Percentiles rank a stretch among this genome's conserved stretches.
Conservation (phyloP, 768 basidiomycete species). For the Tylopilus cervinicoccineus region DNA sequence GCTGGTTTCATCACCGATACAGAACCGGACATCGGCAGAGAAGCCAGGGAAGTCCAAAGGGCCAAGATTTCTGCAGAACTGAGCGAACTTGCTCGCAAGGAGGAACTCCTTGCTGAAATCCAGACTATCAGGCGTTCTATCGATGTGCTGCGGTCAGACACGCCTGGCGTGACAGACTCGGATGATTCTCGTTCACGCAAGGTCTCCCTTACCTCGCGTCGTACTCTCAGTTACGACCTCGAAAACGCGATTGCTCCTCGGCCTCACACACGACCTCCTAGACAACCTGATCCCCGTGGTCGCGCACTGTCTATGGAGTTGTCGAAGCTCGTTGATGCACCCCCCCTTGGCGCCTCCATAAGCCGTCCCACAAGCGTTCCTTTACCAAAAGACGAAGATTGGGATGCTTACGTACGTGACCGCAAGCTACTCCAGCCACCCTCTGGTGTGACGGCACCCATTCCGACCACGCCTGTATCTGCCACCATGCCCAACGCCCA, state of each 20-base stretch:
- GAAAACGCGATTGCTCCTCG: constrained; percentile 44
- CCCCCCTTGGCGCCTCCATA: constrained; percentile 49
- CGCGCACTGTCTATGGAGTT: constrained; percentile 75
- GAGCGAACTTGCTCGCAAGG: constrained; percentile 57
- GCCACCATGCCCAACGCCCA: constrained; percentile 31
- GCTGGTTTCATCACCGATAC: constrained; percentile 58
- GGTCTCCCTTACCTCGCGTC: constrained; percentile 62
- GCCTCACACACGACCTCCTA: constrained; percentile 68
- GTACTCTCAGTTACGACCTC: constrained; percentile 67
- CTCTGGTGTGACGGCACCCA: constrained; percentile 74
- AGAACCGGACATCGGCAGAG: constrained; percentile 26
- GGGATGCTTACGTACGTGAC: constrained; percentile 84
- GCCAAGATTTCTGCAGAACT: constrained; percentile 40
- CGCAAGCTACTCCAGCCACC: constrained; percentile 84
- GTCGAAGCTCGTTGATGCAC: constrained; percentile 41
- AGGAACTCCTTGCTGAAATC: constrained; percentile 72
- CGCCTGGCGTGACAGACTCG: constrained; percentile 42
- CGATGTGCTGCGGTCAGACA: constrained; percentile 68
- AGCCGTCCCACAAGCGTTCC: constrained; percentile 70
- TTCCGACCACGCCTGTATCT: constrained; percentile 52
- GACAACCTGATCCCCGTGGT: constrained; percentile 62
- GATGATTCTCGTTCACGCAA: constrained; percentile 61
- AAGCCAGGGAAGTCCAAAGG: constrained; percentile 32
- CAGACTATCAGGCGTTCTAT: constrained; percentile 77
- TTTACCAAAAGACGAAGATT: constrained; percentile 62